Conservation (phyloP, 768 basidiomycete genomes). For the Paxillus involutus region DNA sequence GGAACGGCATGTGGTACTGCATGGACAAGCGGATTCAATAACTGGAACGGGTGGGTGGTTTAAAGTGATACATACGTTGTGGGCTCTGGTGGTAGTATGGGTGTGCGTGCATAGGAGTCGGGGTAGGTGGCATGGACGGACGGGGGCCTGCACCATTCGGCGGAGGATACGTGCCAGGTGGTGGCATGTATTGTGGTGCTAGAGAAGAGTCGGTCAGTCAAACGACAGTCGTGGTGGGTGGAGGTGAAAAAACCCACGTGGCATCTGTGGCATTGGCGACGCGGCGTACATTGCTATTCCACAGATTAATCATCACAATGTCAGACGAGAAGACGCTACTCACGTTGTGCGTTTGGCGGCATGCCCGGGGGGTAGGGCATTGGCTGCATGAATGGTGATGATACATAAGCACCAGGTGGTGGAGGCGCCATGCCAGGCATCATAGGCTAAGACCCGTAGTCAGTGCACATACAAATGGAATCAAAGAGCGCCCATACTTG, state of each 20-base stretch:
- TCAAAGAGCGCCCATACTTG: slow-evolving; percentile 45
- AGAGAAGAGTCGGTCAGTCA: slow-evolving; percentile 7
- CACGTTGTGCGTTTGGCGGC: slow-evolving; percentile 68
- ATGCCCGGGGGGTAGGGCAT: slow-evolving; percentile 83
- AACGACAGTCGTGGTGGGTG: not conserved
- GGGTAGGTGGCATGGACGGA: slow-evolving; percentile 90
- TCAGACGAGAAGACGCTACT: slow-evolving; percentile 1
- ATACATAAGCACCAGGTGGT: slow-evolving; percentile 79
- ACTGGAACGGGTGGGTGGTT: slow-evolving; percentile 15
- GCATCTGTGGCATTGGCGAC: slow-evolving; percentile 85
- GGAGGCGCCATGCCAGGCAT: slow-evolving; percentile 85
- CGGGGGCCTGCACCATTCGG: slow-evolving; percentile 78
- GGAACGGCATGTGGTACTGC: slow-evolving; percentile 85
- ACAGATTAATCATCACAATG: slow-evolving; percentile 5
- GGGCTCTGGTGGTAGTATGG: slow-evolving; percentile 90
- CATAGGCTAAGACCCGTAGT: slow-evolving; percentile 54
- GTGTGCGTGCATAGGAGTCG: slow-evolving; percentile 83
- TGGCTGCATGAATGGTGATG: slow-evolving; percentile 78
- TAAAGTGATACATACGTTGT: slow-evolving; percentile 56
- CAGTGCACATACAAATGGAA: not conserved
- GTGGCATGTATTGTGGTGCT: slow-evolving; percentile 80
- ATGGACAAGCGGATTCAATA: slow-evolving; percentile 26
- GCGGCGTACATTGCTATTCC: slow-evolving; percentile 73
- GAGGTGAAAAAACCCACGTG: slow-evolving; percentile 53
- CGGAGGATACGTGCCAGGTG: slow-evolving; percentile 75